These are phyloP conservation scores for Globisporangium recalcitrans DNA, from an alignment of 352 stramenopile genomes.

Conservation along the genomic window DNA sequence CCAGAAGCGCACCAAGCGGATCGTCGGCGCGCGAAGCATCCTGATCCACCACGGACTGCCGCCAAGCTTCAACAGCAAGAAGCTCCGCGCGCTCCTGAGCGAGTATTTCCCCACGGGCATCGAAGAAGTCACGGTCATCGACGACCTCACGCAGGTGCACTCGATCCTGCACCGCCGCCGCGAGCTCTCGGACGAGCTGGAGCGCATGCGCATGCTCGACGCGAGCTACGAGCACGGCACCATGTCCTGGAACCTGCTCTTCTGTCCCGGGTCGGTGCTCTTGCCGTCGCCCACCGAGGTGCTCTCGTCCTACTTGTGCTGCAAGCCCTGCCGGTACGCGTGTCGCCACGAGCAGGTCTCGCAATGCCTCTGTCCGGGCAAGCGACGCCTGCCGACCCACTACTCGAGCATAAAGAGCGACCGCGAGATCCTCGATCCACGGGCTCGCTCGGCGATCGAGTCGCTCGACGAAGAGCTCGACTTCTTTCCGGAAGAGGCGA, in stretches of 20 bases:
- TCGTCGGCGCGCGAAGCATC: conserved; percentile 63
- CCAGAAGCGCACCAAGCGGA: conserved; percentile 49
- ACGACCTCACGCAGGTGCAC: conserved; percentile 59
- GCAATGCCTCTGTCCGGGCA: conserved; percentile 31
- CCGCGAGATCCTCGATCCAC: conserved; percentile 24
- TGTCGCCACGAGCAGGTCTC: conserved; percentile 32
- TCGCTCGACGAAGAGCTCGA: conserved; percentile 62
- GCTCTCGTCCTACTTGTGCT: conserved; percentile 39
- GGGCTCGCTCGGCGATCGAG: conserved; percentile 20
- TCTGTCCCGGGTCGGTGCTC: conserved; percentile 54
- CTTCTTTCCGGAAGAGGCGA: conserved; percentile 62
- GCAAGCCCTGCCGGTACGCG: conserved; percentile 55
- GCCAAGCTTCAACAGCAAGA: conserved; percentile 37
- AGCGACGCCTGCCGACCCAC: conserved; percentile 15
- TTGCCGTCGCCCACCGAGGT: conserved; percentile 39
- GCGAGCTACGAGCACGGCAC: conserved; percentile 45
- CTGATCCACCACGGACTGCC: conserved; percentile 64
- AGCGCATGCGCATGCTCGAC: conserved; percentile 50
- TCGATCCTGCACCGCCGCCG: conserved; percentile 43
- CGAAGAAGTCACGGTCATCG: conserved; percentile 59
- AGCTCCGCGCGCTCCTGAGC: conserved; percentile 31
- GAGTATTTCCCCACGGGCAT: conserved; percentile 41
- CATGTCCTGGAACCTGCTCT: conserved; percentile 64
- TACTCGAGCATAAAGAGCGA: conserved; percentile 29
- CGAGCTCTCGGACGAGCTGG: conserved; percentile 41